Percentiles rank a stretch among this genome's conserved stretches.
phyloP scores from a whole-genome alignment of 106 monocot species.

The Vanilla planifolia region DNA sequence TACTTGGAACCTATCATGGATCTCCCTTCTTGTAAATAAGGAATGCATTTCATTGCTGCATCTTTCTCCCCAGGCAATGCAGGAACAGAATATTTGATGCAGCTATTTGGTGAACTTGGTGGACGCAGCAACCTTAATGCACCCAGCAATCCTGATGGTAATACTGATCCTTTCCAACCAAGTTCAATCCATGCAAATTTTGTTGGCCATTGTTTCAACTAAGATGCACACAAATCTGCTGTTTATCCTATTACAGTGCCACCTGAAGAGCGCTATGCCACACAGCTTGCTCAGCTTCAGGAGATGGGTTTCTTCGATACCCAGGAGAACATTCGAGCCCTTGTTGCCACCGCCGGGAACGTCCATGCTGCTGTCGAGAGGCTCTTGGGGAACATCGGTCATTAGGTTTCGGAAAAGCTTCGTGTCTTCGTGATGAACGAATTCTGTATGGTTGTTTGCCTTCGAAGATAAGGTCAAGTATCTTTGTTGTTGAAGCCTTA shows the following conservation, averaged over 20 bases:
- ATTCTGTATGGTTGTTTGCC: no score
- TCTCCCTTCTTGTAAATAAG: background rate
- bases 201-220: background rate
- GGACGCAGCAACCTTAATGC: constrained; percentile 36
- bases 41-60: background rate
- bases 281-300: constrained; percentile 84
- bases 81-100: constrained; percentile 60
- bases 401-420: constrained; percentile 37
- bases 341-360: constrained; percentile 79
- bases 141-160: constrained; percentile 44
- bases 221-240: background rate
- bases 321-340: constrained; percentile 85
- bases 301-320: constrained; percentile 98
- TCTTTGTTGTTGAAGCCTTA: no score
- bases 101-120: constrained; percentile 69
- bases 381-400: constrained; percentile 64
- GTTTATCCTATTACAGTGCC: constrained; percentile 49
- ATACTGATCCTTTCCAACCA: background rate
- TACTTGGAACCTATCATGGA: background rate
- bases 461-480: no score
- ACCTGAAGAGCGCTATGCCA: constrained; percentile 83
- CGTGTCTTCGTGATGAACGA: no score
- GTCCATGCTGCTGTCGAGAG: constrained; percentile 92
- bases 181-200: no score
- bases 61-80: background rate